A percentile compares a stretch with the other conserved stretches of the same genome.
phyloP scores from a whole-genome alignment of 257 asterid genomes.

The Ilex aquifolium region DNA sequence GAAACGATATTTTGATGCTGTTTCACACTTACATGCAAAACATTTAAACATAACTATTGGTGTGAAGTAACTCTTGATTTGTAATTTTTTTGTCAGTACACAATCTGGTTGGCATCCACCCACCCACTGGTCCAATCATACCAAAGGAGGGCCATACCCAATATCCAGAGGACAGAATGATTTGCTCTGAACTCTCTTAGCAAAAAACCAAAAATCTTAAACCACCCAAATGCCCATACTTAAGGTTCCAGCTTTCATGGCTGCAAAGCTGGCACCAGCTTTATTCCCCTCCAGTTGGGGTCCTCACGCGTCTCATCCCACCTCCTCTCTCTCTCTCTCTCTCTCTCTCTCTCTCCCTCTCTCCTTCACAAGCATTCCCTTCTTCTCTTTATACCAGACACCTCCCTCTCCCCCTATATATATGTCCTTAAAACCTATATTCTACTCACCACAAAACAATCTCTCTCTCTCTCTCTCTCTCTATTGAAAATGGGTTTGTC shows the following conservation, averaged over 20 bases:
- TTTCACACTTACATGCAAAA: no score
- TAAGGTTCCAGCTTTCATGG: conserved; percentile 38
- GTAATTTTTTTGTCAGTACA: conserved; percentile 4
- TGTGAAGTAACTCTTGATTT: no score
- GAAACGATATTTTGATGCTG: no score
- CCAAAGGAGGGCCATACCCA: conserved; percentile 1
- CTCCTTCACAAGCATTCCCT: conserved; percentile 41
- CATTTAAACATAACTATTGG: no score
- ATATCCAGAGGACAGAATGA: conserved; percentile 22
- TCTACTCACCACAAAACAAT: neutral
- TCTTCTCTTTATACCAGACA: conserved; percentile 18
- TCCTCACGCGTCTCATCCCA: neutral
- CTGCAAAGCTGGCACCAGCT: conserved; percentile 56
- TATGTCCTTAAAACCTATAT: conserved; percentile 9
- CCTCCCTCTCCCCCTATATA: conserved; percentile 19
- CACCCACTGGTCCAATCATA: conserved; percentile 32
- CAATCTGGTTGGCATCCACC: conserved; percentile 42
- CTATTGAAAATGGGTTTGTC: conserved; percentile 17
- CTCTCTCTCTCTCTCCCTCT: conserved; percentile 9
- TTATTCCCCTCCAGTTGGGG: conserved; percentile 5
- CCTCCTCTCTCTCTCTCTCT: conserved; percentile 7
- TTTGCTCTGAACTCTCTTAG: conserved; percentile 14
- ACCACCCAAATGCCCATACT: conserved; percentile 5
- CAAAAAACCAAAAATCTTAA: conserved; percentile 9
- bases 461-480: neutral